Evolutionary conservation across 805 yeast genomes (phyloP), one percentile per base, ranked within the genome.

Genomic region (Ogataea nonfermentans): DNA sequence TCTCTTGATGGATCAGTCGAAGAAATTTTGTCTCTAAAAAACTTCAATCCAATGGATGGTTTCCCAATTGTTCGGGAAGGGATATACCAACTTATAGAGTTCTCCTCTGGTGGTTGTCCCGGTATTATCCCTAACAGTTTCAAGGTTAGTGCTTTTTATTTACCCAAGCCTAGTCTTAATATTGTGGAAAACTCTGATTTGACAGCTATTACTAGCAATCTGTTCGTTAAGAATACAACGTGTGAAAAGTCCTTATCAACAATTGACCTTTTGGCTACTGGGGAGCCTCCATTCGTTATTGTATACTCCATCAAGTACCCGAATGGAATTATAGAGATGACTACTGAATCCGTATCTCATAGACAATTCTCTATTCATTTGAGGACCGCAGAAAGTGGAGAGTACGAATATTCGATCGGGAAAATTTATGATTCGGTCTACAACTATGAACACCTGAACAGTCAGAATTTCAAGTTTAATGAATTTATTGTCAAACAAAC

Each of bases 391-490:
- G 56, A 55, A 16, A 57, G 74, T 38, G 97, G 97, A 3, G 65
- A 61, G 11, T 84, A 82, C 57, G 71, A 68, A 33, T 83, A 85
- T 50, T 60, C 59, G 6, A 76, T 90, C 52, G 74, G 66, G 22
- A 78, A 76, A 2, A 65, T 90, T 1, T 79, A 73, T 46, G 97
- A 90, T 57, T 63, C 78, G 0, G 62, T 77, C 16, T 90, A 86
- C 53, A 62, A 67, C 41, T 72, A 53, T 53, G 59, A 62, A 41
- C 68, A 67, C 40, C 41, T 67, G 22, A 48, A 51, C 47, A 35
- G 33, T 10, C 35, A 48, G 1, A 13, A 36, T 13, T 61, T 66
- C 41, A 33, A 30, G 1, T 54, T 59, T 20, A 54, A 59, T 4
- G 64, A 62, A 15, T 56, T 77, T 19, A 53, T 47, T 2, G 61